These are phyloP conservation scores for Suillus hirtellus DNA, from an alignment of 768 basidiomycete genomes.

Conservation along the genomic window DNA sequence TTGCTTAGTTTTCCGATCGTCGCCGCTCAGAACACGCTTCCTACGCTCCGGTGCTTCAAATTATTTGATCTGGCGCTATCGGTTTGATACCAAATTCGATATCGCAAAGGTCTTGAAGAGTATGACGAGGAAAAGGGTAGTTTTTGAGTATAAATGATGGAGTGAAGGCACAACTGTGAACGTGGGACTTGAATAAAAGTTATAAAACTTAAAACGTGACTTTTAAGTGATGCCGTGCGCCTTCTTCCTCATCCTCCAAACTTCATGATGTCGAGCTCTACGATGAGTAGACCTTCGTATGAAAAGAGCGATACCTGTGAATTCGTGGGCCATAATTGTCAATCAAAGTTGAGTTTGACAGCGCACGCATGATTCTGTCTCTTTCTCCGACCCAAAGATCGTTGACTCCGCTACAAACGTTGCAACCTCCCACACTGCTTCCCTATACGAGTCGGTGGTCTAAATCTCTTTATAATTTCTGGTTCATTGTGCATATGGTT, in stretches of 20 bases:
- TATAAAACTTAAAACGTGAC: constrained; percentile 3
- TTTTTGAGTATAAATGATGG: constrained; percentile 16
- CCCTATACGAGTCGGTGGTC: background rate
- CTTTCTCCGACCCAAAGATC: constrained; percentile 36
- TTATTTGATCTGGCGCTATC: constrained; percentile 15
- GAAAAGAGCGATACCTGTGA: constrained; percentile 6
- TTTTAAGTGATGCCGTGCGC: constrained; percentile 21
- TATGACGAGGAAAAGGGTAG: constrained; percentile 8
- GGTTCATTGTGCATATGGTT: background rate
- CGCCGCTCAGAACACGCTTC: constrained; percentile 36
- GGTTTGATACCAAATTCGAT: constrained; percentile 9
- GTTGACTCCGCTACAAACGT: constrained; percentile 36
- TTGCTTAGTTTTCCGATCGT: constrained; percentile 38
- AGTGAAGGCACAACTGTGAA: constrained; percentile 30
- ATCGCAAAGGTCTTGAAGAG: constrained; percentile 12
- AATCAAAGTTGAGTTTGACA: constrained; percentile 13
- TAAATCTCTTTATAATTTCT: background rate
- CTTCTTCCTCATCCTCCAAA: constrained; percentile 9
- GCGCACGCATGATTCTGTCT: constrained; percentile 23
- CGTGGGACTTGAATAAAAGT: constrained; percentile 32
- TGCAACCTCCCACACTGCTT: constrained; percentile 2
- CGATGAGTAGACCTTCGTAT: constrained; percentile 18
- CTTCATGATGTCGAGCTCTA: constrained; percentile 20
- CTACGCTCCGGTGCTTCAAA: constrained; percentile 19
- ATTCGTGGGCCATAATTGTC: constrained; percentile 29